phyloP scores from a whole-genome alignment of 441 rosid genomes.

The Bruguiera hainesii region DNA sequence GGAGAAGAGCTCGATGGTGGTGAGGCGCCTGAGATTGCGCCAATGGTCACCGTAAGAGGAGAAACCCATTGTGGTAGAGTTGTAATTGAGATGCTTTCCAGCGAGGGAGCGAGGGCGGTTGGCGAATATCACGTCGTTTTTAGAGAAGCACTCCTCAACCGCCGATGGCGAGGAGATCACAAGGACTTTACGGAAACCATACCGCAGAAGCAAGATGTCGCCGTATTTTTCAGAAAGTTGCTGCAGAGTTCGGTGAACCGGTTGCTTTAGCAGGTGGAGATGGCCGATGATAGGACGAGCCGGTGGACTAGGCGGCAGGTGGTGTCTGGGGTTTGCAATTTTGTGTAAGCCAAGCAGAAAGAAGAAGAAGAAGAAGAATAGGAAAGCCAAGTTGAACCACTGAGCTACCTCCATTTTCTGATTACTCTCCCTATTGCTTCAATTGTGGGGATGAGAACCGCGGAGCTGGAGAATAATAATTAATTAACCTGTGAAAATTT shows the following conservation, averaged over 20 bases:
- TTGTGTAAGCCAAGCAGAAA: neutral
- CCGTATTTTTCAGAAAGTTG: neutral
- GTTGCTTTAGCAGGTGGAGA: constrained; percentile 1
- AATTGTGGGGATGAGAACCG: too few relatives aligned
- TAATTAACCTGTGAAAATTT: too few relatives aligned
- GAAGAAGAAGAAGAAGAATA: neutral
- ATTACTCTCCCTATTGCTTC: neutral
- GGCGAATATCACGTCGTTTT: neutral
- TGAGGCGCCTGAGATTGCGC: neutral
- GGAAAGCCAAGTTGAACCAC: neutral
- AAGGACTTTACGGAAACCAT: neutral
- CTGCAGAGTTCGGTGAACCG: neutral
- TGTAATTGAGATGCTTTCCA: constrained; percentile 6
- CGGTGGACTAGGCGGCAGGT: constrained; percentile 3
- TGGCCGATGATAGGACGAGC: neutral
- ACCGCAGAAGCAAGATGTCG: neutral
- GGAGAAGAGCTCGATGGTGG: neutral
- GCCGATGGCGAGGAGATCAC: neutral
- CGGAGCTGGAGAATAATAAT: too few relatives aligned
- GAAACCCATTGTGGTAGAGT: constrained; percentile 5
- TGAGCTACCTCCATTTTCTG: neutral
- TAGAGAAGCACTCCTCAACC: neutral
- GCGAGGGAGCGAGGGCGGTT: neutral
- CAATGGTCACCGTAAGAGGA: constrained; percentile 4
- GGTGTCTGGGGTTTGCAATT: neutral